Conservation (phyloP, 768 basidiomycete species). For the Sarcodon aspratus region DNA sequence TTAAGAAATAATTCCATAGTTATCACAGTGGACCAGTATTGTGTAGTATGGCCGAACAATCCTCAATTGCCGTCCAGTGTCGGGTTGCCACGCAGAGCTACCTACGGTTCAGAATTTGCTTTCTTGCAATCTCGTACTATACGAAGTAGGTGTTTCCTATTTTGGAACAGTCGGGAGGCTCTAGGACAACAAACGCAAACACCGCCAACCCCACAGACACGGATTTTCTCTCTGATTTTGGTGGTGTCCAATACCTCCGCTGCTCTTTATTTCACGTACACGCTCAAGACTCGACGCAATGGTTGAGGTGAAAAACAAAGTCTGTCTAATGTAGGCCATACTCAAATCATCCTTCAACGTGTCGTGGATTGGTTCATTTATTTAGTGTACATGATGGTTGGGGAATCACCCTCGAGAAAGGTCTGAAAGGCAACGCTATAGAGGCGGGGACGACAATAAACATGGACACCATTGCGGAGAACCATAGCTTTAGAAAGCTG, state of each 20-base stretch:
- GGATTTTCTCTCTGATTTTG: not conserved
- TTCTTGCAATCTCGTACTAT: too few species aligned
- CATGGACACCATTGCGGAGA: conserved; percentile 81
- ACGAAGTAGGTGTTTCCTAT: too few species aligned
- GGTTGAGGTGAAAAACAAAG: conserved; percentile 69
- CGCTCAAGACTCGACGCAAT: conserved; percentile 11
- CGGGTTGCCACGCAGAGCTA: too few species aligned
- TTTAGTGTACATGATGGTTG: conserved; percentile 90
- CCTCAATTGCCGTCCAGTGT: too few species aligned
- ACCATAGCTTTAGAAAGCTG: conserved; percentile 62
- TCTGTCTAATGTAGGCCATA: conserved; percentile 72
- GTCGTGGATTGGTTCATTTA: not conserved
- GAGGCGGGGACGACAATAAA: conserved; percentile 72
- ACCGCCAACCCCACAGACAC: not conserved
- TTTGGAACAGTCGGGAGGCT: not conserved
- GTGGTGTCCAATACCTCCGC: not conserved
- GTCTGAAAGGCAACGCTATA: conserved; percentile 83
- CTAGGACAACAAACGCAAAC: not conserved
- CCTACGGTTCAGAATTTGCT: too few species aligned
- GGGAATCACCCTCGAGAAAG: conserved; percentile 63
- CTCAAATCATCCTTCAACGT: not conserved
- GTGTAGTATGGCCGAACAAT: too few species aligned
- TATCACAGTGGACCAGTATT: too few species aligned
- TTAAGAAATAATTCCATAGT: too few species aligned
- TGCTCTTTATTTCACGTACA: not conserved